These are phyloP conservation scores for Fusarium cicatricum DNA, from an alignment of 2,329 filamentous ascomycete species.

Conservation along the genomic window DNA sequence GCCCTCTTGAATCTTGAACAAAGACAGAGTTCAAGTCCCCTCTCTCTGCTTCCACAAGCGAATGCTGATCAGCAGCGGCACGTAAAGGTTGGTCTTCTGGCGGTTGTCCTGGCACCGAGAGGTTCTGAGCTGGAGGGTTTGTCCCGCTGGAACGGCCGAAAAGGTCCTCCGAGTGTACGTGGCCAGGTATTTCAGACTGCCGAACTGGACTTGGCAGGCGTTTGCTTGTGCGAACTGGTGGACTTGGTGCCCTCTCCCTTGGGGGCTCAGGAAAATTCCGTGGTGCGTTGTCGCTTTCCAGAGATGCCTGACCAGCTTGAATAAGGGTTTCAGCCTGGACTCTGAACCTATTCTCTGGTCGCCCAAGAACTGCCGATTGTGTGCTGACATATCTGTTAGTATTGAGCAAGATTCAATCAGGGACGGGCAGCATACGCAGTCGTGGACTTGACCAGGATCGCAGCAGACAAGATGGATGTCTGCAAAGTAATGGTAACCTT, in stretches of 20 bases:
- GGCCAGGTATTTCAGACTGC: constrained; percentile 13
- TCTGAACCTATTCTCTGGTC: constrained; percentile 14
- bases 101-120: neutral
- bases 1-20: neutral
- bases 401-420: neutral
- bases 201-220: constrained; percentile 17
- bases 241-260: constrained; percentile 17
- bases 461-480: constrained; percentile 17
- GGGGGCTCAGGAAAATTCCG: neutral
- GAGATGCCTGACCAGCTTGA: constrained; percentile 25
- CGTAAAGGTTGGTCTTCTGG: neutral
- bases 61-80: neutral
- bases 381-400: neutral
- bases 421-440: neutral
- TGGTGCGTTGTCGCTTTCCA: neutral
- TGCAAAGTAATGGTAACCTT: constrained; percentile 20
- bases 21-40: constrained; percentile 4
- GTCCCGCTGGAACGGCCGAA: neutral
- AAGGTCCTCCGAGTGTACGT: constrained; percentile 9
- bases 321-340: constrained; percentile 24
- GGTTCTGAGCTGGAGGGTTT: neutral
- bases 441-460: constrained; percentile 14
- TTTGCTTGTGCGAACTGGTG: constrained; percentile 17
- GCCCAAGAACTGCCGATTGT: neutral
- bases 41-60: neutral